Conservation (phyloP, 2,329 filamentous ascomycete species). For the Colletotrichum viniferum region DNA sequence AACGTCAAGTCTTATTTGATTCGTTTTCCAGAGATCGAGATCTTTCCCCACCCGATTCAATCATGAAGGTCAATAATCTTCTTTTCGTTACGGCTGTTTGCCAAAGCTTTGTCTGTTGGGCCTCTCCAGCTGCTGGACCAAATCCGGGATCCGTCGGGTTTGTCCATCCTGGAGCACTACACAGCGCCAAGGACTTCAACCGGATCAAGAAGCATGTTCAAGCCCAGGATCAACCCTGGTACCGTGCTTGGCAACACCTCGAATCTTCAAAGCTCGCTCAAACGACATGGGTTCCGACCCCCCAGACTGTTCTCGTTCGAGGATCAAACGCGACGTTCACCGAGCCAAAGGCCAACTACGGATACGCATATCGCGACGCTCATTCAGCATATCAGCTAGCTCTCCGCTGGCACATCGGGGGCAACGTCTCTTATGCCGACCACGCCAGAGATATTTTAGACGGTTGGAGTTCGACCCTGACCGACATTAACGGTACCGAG, state of each 20-base stretch:
- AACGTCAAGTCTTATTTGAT: not conserved
- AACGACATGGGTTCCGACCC: not conserved
- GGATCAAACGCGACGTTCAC: not conserved
- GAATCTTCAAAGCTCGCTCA: not conserved
- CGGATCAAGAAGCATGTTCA: not conserved
- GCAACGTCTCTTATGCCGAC: not conserved
- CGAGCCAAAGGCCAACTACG: not conserved
- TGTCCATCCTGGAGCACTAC: not conserved
- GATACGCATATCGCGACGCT: not conserved
- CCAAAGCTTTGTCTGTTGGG: not conserved
- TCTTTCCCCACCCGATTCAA: too few species aligned
- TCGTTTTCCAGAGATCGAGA: too few species aligned
- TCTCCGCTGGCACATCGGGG: not conserved
- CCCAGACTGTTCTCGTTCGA: not conserved
- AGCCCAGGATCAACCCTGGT: not conserved
- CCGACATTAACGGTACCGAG: not conserved
- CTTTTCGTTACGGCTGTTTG: not conserved
- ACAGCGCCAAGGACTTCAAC: not conserved
- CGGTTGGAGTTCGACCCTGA: not conserved
- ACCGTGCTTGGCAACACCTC: not conserved
- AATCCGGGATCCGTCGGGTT: fast-evolving
- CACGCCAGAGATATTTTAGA: not conserved
- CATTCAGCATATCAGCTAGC: not conserved
- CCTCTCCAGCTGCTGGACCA: not conserved
- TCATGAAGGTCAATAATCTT: not conserved